A percentile compares a stretch with the other conserved stretches of the same genome.
These are phyloP conservation scores for Malania oleifera DNA, from an alignment of 164 flowering plant genomes.

Conservation along the genomic window DNA sequence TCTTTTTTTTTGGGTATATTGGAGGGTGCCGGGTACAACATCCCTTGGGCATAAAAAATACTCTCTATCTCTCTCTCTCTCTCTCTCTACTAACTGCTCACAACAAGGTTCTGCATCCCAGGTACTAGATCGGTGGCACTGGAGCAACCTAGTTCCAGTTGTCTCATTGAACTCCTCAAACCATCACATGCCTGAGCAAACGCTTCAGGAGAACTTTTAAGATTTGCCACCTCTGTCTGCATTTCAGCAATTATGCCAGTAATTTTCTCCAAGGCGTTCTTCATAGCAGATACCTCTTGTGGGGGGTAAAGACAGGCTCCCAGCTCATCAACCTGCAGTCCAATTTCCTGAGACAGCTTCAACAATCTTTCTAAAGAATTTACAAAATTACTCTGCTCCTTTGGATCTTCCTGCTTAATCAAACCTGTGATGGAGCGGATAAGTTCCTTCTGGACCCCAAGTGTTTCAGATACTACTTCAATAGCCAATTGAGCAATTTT, in stretches of 20 bases:
- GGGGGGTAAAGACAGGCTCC: slow-evolving; percentile 94
- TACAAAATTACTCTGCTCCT: slow-evolving; percentile 25
- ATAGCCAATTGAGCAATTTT: slow-evolving; percentile 48
- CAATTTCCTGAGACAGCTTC: slow-evolving; percentile 53
- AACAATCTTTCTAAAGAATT: slow-evolving; percentile 61
- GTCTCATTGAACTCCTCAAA: slow-evolving; percentile 37
- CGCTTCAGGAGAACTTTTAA: slow-evolving; percentile 36
- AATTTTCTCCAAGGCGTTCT: slow-evolving; percentile 39
- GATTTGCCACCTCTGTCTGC: slow-evolving; percentile 28
- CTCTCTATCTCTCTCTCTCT: slow-evolving; percentile 19
- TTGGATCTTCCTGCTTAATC: slow-evolving; percentile 38
- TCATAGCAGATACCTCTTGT: slow-evolving; percentile 58
- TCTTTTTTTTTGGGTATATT: too few relatives aligned
- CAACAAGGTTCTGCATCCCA: slow-evolving; percentile 43
- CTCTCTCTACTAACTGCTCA: slow-evolving; percentile 22
- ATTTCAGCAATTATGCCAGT: slow-evolving; percentile 25
- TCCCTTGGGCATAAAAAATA: too few relatives aligned
- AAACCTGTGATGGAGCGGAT: slow-evolving; percentile 63
- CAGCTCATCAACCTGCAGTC: slow-evolving; percentile 71
- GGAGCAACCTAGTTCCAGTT: slow-evolving; percentile 30
- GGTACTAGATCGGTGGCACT: slow-evolving; percentile 23
- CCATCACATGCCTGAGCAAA: slow-evolving; percentile 44
- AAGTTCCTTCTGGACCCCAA: slow-evolving; percentile 62
- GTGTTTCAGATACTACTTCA: slow-evolving; percentile 46
- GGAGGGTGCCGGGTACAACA: too few relatives aligned